These are phyloP conservation scores for Peniophora sp. DNA, from an alignment of 1,284 basidiomycete genomes.

Conservation along the genomic window DNA sequence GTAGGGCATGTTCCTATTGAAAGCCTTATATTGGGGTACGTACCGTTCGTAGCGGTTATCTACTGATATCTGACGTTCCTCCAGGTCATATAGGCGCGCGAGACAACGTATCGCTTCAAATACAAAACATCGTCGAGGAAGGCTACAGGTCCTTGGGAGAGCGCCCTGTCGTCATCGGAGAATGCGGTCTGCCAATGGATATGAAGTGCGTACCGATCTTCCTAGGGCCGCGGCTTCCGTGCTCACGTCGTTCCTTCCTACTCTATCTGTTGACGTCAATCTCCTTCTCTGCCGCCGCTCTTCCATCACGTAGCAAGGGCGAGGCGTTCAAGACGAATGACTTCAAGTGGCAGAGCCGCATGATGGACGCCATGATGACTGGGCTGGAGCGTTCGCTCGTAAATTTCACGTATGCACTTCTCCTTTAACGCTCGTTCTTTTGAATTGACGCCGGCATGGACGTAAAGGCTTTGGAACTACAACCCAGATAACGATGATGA, in stretches of 20 bases:
- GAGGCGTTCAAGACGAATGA: conserved; percentile 68
- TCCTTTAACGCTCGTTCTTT: conserved; percentile 3
- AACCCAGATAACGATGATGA: conserved; percentile 81
- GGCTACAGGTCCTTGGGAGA: conserved; percentile 67
- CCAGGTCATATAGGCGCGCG: conserved; percentile 62
- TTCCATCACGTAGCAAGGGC: conserved; percentile 40
- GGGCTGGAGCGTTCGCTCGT: conserved; percentile 67
- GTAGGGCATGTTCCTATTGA: conserved; percentile 79
- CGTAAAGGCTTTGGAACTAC: conserved; percentile 84
- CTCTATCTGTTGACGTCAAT: neutral
- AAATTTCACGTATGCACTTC: conserved; percentile 68
- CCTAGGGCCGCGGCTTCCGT: no score
- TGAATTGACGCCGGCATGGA: neutral
- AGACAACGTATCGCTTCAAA: conserved; percentile 77
- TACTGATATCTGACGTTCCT: no score
- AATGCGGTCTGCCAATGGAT: conserved; percentile 91
- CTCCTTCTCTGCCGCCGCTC: neutral
- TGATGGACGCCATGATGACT: conserved; percentile 87
- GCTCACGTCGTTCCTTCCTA: neutral
- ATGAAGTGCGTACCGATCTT: conserved; percentile 61
- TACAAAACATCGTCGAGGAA: conserved; percentile 69
- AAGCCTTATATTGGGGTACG: conserved; percentile 78
- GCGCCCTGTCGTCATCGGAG: conserved; percentile 78
- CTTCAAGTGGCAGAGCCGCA: conserved; percentile 74
- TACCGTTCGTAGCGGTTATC: no score